These are phyloP conservation scores for Wickerhamiella cacticola DNA, from an alignment of 805 yeast species.

Conservation along the genomic window DNA sequence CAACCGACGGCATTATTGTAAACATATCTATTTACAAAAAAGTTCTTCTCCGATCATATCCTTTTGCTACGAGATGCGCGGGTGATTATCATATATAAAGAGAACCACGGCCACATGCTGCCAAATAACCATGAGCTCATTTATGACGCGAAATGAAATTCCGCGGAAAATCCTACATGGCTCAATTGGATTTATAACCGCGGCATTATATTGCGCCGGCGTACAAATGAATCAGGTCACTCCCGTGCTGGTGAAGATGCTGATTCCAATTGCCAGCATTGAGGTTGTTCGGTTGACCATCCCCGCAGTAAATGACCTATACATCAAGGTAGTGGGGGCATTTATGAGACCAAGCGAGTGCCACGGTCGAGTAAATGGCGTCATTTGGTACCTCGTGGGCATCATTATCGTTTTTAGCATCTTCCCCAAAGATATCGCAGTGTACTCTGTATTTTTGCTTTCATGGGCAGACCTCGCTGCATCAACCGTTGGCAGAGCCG, in stretches of 20 bases:
- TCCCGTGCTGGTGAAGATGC: conserved; percentile 44
- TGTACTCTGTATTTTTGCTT: conserved; percentile 63
- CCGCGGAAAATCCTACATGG: conserved; percentile 84
- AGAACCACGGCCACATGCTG: not conserved
- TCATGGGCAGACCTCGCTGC: conserved; percentile 99
- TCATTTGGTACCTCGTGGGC: conserved; percentile 77
- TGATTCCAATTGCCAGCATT: conserved; percentile 43
- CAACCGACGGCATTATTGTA: too few relatives aligned
- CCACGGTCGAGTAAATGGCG: conserved; percentile 59
- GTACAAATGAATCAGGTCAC: conserved; percentile 45
- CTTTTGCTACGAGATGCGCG: too few relatives aligned
- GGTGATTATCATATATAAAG: not conserved
- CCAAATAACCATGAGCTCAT: not conserved
- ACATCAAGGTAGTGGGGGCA: conserved; percentile 61
- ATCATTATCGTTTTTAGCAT: conserved; percentile 53
- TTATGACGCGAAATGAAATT: conserved; percentile 56
- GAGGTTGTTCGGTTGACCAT: conserved; percentile 58
- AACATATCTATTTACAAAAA: too few relatives aligned
- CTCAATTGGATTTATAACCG: conserved; percentile 72
- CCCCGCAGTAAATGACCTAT: conserved; percentile 49
- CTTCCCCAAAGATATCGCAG: conserved; percentile 68
- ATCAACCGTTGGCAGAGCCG: conserved; percentile 81
- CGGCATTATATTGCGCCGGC: conserved; percentile 58
- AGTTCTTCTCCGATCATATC: too few relatives aligned
- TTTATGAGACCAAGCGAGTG: conserved; percentile 78